phyloP scores from a whole-genome alignment of 495 filamentous ascomycete genomes.

The Aspergillus affinis region DNA sequence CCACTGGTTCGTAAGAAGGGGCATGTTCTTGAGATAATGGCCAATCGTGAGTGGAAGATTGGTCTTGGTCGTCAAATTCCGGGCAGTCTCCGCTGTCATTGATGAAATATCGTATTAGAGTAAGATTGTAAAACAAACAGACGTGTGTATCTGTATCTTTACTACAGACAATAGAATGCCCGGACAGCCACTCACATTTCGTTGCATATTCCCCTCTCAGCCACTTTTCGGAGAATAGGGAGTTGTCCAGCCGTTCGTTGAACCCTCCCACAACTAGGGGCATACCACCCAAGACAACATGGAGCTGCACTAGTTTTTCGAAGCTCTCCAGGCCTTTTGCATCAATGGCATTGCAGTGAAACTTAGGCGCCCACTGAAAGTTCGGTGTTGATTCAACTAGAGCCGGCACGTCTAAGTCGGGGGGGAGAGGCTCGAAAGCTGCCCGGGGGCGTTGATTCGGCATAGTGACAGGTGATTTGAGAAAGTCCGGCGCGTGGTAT shows the following conservation, averaged over 20 bases:
- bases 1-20: constrained; percentile 72
- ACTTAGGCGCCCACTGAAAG: constrained; percentile 76
- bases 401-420: constrained; percentile 70
- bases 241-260: constrained; percentile 61
- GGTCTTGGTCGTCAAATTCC: constrained; percentile 66
- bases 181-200: constrained; percentile 56
- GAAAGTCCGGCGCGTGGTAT: not conserved
- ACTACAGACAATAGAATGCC: not conserved
- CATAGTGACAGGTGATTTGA: constrained; percentile 46
- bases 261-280: constrained; percentile 90
- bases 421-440: constrained; percentile 79
- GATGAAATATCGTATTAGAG: not conserved
- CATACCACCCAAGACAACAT: constrained; percentile 79
- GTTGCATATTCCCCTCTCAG: constrained; percentile 67
- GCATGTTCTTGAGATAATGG: constrained; percentile 86
- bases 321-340: constrained; percentile 70
- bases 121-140: not conserved
- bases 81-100: constrained; percentile 59
- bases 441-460: constrained; percentile 64
- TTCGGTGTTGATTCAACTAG: constrained; percentile 77
- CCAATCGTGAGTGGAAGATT: constrained; percentile 77
- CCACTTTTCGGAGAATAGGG: constrained; percentile 79
- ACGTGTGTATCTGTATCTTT: not conserved
- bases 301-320: constrained; percentile 72
- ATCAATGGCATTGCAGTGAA: constrained; percentile 72